Conservation (phyloP, 2,329 filamentous ascomycete species). For the Alternaria sp. region DNA sequence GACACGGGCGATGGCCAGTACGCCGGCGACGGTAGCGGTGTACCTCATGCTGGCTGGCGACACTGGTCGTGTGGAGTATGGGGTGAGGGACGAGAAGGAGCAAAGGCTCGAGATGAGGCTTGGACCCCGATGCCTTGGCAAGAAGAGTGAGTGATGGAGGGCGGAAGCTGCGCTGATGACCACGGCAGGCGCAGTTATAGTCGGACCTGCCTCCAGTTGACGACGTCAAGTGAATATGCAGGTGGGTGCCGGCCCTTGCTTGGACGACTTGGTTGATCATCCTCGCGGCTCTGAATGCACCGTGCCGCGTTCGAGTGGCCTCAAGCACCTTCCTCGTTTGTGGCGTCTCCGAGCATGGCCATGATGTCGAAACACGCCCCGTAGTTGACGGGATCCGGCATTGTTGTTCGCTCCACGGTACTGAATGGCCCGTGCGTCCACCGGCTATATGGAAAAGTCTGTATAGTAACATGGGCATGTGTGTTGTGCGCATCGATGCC, state of each 20-base stretch:
- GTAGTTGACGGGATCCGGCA: not conserved
- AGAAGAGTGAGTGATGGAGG: not conserved
- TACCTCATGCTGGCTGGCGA: constrained; percentile 38
- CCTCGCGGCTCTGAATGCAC: not conserved
- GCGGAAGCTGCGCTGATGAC: constrained; percentile 1
- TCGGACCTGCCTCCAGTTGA: not conserved
- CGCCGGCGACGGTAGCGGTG: constrained; percentile 42
- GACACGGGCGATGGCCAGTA: constrained; percentile 44
- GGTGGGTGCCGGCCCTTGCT: not conserved
- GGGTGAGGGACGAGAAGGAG: not conserved
- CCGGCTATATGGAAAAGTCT: not conserved
- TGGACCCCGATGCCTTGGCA: constrained; percentile 4
- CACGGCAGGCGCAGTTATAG: constrained; percentile 6
- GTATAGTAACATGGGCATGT: not conserved
- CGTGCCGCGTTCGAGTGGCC: not conserved
- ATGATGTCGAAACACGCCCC: not conserved
- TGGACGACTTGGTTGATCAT: not conserved
- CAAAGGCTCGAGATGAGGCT: not conserved
- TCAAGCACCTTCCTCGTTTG: constrained; percentile 2
- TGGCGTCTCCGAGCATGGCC: not conserved
- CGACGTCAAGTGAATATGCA: not conserved
- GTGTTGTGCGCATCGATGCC: not conserved
- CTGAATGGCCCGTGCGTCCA: not conserved
- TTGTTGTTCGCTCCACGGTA: not conserved
- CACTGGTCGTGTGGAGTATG: constrained; percentile 5